These are phyloP conservation scores for Apostasia shenzhenica DNA, from an alignment of 106 monocot genomes.

Conservation along the genomic window DNA sequence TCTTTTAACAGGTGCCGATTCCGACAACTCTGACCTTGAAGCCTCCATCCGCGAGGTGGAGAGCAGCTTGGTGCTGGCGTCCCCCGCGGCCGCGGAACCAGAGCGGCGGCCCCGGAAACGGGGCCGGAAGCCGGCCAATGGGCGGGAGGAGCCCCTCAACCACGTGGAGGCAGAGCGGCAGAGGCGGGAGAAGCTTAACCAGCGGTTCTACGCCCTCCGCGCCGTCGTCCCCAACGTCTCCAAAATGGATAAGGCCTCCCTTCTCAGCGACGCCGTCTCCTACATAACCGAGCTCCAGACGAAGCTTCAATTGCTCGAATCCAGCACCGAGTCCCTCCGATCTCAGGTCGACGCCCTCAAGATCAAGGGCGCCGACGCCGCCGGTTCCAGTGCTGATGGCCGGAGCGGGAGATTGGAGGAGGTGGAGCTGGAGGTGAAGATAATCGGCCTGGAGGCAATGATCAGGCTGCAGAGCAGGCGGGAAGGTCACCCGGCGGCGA, in stretches of 20 bases:
- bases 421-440: conserved; percentile 31
- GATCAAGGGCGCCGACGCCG: neutral
- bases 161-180: conserved; percentile 71
- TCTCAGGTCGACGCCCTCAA: conserved; percentile 13
- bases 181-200: conserved; percentile 65
- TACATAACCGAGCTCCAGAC: conserved; percentile 52
- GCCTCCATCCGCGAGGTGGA: conserved; percentile 16
- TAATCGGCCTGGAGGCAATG: conserved; percentile 27
- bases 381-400: neutral
- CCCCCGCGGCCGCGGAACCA: conserved; percentile 7
- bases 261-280: conserved; percentile 51
- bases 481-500: conserved; percentile 36
- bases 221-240: conserved; percentile 71
- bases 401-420: conserved; percentile 8
- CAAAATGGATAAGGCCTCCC: conserved; percentile 71
- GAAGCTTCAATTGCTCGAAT: conserved; percentile 4
- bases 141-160: conserved; percentile 56
- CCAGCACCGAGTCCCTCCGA: conserved; percentile 9
- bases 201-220: conserved; percentile 63
- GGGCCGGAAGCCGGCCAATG: conserved; percentile 56
- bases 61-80: no score
- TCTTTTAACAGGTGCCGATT: conserved; percentile 4
- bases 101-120: conserved; percentile 42
- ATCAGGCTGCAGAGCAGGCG: conserved; percentile 23
- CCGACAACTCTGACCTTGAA: conserved; percentile 23